Conservation (phyloP, 1,284 basidiomycete genomes). For the Lentinula novae-zelandiae region DNA sequence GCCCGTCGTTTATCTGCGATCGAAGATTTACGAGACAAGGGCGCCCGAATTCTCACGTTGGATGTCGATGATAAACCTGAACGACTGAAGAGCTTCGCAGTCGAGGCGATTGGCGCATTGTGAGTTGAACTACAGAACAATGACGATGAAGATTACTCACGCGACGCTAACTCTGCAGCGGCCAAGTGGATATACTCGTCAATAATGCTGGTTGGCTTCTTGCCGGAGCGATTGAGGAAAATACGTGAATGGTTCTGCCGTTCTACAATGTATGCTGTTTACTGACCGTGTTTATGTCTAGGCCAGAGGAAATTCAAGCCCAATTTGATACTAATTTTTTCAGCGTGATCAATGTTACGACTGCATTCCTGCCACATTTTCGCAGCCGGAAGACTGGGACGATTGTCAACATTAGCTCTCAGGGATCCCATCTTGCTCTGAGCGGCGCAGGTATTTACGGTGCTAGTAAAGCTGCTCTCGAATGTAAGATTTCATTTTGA, state of each 20-base stretch:
- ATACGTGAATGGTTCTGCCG: background rate
- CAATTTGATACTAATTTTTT: conserved; percentile 22
- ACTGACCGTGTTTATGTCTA: background rate
- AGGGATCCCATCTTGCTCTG: conserved; percentile 13
- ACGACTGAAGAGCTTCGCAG: conserved; percentile 14
- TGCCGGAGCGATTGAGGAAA: conserved; percentile 19
- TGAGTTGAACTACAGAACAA: background rate
- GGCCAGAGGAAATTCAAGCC: conserved; percentile 6
- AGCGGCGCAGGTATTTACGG: conserved; percentile 18
- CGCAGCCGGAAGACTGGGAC: conserved; percentile 15
- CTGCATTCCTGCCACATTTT: conserved; percentile 19
- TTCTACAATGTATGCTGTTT: background rate
- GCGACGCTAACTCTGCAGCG: conserved; percentile 9
- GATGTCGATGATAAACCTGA: conserved; percentile 5
- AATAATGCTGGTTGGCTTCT: conserved; percentile 22
- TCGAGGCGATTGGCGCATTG: conserved; percentile 14
- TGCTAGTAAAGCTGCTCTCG: conserved; percentile 20
- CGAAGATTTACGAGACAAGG: conserved; percentile 10
- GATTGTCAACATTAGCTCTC: conserved; percentile 20
- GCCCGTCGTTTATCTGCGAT: conserved; percentile 8
- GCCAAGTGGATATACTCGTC: conserved; percentile 18
- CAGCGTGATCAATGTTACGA: conserved; percentile 18
- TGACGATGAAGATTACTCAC: too few species aligned
- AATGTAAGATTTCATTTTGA: conserved; percentile 5
- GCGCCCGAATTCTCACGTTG: conserved; percentile 6